Conservation (phyloP, 495 filamentous ascomycete genomes). For the Trichoderma virens region DNA sequence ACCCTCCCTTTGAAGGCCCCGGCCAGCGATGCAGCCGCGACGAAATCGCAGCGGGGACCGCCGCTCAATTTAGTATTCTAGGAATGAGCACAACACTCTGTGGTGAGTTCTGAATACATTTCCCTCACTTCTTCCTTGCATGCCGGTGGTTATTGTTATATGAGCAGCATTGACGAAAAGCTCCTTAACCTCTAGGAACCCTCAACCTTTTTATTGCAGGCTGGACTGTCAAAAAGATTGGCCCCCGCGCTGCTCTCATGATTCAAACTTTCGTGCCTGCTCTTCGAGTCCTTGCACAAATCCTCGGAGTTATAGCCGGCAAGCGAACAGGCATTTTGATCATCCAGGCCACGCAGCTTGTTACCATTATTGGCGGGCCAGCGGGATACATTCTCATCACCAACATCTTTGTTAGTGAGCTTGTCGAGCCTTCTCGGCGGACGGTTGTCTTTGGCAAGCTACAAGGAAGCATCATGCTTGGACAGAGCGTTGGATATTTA, state of each 20-base stretch:
- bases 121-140: too few species aligned
- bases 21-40: conserved; percentile 38
- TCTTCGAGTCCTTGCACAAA: conserved; percentile 44
- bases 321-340: conserved; percentile 44
- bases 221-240: conserved; percentile 48
- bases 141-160: too few species aligned
- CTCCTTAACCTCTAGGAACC: conserved; percentile 31
- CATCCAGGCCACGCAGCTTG: conserved; percentile 46
- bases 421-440: conserved; percentile 38
- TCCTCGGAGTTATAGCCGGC: conserved; percentile 44
- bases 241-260: conserved; percentile 42
- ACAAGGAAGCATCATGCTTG: conserved; percentile 48
- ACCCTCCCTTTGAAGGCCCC: conserved; percentile 28
- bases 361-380: conserved; percentile 50
- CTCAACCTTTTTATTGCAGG: conserved; percentile 51
- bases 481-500: conserved; percentile 44
- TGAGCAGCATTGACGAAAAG: too few species aligned
- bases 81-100: conserved; percentile 42
- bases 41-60: conserved; percentile 48
- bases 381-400: conserved; percentile 46
- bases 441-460: conserved; percentile 47
- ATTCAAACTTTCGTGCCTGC: conserved; percentile 45
- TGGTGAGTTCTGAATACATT: conserved; percentile 13
- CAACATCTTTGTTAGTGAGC: conserved; percentile 46
- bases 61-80: conserved; percentile 42